Evolutionary conservation across 2,329 filamentous ascomycete genomes (phyloP).

Genomic region (Raffaelea deltoideospora): DNA sequence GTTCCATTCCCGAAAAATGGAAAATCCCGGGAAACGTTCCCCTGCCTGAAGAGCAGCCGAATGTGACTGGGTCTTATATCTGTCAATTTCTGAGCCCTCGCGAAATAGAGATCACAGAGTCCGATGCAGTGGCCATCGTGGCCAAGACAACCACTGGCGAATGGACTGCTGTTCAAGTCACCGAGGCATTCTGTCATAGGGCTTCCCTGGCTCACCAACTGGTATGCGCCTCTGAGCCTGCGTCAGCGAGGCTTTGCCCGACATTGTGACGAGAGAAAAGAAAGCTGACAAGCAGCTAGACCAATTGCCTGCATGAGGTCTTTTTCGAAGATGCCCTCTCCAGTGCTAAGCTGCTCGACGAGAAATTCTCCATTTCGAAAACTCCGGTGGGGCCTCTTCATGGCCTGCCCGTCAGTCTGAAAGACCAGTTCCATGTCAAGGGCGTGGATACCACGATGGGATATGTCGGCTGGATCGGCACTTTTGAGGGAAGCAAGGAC

Average conservation of each 20-base stretch:
- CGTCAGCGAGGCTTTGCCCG: too few relatives aligned
- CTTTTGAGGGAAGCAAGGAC: conserved; percentile 3
- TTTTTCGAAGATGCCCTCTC: conserved; percentile 18
- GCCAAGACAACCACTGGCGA: conserved; percentile 1
- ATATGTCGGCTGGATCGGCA: conserved; percentile 8
- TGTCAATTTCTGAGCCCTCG: conserved; percentile 2
- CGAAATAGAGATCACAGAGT: conserved; percentile 5
- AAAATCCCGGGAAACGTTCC: background rate
- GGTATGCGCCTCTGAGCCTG: background rate
- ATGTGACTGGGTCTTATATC: conserved; percentile 5
- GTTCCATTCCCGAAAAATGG: background rate
- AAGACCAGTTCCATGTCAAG: conserved; percentile 30
- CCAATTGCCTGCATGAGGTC: conserved; percentile 29
- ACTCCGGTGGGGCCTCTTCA: conserved; percentile 20
- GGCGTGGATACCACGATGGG: conserved; percentile 21
- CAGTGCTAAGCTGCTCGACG: conserved; percentile 18
- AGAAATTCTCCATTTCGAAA: conserved; percentile 13
- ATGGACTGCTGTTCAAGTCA: conserved; percentile 3
- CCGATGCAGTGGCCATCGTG: conserved; percentile 1
- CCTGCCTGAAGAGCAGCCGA: background rate
- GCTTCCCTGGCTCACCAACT: conserved; percentile 7
- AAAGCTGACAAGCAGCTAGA: conserved; percentile 11
- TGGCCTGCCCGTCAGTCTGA: conserved; percentile 32
- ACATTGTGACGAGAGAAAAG: background rate
- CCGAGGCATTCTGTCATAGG: conserved; percentile 7